Evolutionary conservation across 306 rosid genomes (phyloP), one percentile per base, ranked within the genome.

Genomic region (Amphicarpaea edgeworthii): DNA sequence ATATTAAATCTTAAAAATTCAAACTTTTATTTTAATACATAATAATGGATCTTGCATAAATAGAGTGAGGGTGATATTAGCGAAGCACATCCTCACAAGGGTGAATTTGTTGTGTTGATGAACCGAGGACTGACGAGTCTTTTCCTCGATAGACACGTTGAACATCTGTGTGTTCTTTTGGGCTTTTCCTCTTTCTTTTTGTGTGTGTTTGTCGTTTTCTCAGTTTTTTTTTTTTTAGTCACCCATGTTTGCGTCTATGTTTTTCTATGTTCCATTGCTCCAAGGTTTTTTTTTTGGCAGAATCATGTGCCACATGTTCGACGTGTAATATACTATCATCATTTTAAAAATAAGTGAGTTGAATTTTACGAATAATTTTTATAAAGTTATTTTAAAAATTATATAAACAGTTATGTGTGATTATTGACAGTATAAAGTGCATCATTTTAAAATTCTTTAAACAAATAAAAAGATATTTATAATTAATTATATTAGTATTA

Each of bases 61-160:
- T 16, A 51, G 0, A 10, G 45, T 69, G 54, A 16, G 83, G 43
- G 10, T 19, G 66, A 26, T 3, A 6, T 68, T 58, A 69, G 78
- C 23, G 46, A 30, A 38, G 10, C 8, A 1, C 32, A 6, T 37
- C 12, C 32, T 40, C 19, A 10, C 8, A 30, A 15, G 40, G 26
- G n/a, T n/a, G 34, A 3, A 7, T 37, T 62, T 76, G 81, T 69
- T 81, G 32, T 32, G 60, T 41, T 60, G 53, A 40, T 60, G 53
- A 38, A 26, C 77, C 72, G 77, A 47, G 49, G 20, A 28, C 60
- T 20, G 20, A 7, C 11, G 53, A 15, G 38, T 26, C 61, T 53
- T 11, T 67, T 20, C 75, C 74, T 84, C 68, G 80, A 38, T 67
- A 73, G 41, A 42, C 82, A 66, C 77, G 82, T 65, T 21, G 46